Conservation (phyloP, 345 rosid species). For the Cardiospermum halicacabum region DNA sequence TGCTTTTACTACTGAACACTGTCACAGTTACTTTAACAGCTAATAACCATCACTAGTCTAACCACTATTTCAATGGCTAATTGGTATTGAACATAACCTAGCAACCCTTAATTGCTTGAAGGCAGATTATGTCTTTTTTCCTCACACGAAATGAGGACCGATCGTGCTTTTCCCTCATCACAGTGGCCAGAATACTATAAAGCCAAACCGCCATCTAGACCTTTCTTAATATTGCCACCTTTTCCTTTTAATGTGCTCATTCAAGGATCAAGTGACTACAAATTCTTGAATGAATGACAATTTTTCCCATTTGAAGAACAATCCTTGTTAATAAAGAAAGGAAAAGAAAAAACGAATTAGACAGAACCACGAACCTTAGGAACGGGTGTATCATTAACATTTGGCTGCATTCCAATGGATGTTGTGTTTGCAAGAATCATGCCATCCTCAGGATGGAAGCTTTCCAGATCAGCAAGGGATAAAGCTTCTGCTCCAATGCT, state of each 20-base stretch:
- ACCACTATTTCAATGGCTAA: no score
- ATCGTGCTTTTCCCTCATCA: neutral
- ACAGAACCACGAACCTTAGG: conserved; percentile 51
- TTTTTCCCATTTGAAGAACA: neutral
- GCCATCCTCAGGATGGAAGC: conserved; percentile 64
- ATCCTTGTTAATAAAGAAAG: neutral
- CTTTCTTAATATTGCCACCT: neutral
- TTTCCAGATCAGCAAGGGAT: conserved; percentile 61
- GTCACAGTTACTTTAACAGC: no score
- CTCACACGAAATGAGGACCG: neutral
- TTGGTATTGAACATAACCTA: no score
- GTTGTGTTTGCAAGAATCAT: conserved; percentile 95
- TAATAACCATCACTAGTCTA: no score
- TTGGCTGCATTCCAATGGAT: conserved; percentile 94
- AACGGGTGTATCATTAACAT: conserved; percentile 75
- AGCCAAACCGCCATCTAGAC: neutral
- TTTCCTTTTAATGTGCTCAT: neutral
- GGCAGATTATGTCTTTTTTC: neutral
- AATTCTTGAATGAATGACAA: neutral
- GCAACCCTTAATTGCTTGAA: neutral
- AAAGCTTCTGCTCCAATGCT: conserved; percentile 70
- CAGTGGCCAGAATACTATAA: neutral
- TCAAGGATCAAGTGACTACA: neutral
- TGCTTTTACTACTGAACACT: no score
- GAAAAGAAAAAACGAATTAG: no score